phyloP scores from a whole-genome alignment of 2,329 filamentous ascomycete species.

The Eutypella sp. region DNA sequence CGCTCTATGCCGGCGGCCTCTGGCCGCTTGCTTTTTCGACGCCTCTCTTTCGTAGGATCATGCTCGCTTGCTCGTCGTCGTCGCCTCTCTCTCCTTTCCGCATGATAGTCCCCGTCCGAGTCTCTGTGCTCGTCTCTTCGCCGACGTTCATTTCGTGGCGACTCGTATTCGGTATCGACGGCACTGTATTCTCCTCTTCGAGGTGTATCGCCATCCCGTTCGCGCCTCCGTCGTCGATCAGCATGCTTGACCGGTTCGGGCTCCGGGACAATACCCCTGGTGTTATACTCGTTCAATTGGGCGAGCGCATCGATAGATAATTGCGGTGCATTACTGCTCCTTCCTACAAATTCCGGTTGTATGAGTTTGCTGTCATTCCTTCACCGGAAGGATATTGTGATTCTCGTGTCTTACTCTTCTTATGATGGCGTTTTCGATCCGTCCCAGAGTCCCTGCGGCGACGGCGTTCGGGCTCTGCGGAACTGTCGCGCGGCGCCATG shows the following conservation, averaged over 20 bases:
- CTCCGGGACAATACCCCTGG: conserved; percentile 28
- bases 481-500: conserved; percentile 29
- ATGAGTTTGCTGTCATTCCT: conserved; percentile 26
- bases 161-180: conserved; percentile 27
- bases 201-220: conserved; percentile 27
- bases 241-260: conserved; percentile 37
- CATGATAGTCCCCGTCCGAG: conserved; percentile 15
- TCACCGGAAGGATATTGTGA: conserved; percentile 23
- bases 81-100: conserved; percentile 11
- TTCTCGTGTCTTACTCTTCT: conserved; percentile 29
- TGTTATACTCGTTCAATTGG: conserved; percentile 59
- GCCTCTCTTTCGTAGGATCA: conserved; percentile 8
- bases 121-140: conserved; percentile 11
- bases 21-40: background rate
- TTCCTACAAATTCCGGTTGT: conserved; percentile 18
- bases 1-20: background rate
- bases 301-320: conserved; percentile 56
- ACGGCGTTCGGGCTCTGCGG: conserved; percentile 17
- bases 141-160: conserved; percentile 16
- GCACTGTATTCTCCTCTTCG: conserved; percentile 19
- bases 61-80: conserved; percentile 14
- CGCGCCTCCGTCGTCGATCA: conserved; percentile 35
- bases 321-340: conserved; percentile 19
- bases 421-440: conserved; percentile 31
- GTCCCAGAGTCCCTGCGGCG: conserved; percentile 21